These are phyloP conservation scores for Pascua sp. DNA, from an alignment of 1,284 basidiomycete genomes.

Conservation along the genomic window DNA sequence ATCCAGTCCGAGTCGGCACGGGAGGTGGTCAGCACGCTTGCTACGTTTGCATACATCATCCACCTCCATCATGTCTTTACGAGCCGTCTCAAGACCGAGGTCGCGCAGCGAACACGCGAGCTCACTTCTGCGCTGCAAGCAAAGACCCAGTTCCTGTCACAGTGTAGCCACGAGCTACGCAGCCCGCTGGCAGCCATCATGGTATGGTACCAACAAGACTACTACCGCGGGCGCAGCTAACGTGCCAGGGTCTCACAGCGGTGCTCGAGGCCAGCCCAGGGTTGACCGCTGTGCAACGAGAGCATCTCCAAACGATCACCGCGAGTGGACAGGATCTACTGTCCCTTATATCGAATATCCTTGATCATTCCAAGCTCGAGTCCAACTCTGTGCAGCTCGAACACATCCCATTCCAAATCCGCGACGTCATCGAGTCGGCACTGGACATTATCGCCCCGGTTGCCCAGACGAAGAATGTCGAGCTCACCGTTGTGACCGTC, in stretches of 20 bases:
- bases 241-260: slow-evolving; percentile 41
- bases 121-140: slow-evolving; percentile 32
- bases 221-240: background rate
- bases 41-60: slow-evolving; percentile 36
- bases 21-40: slow-evolving; percentile 28
- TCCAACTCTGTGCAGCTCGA: slow-evolving; percentile 50
- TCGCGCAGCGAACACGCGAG: slow-evolving; percentile 32
- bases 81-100: slow-evolving; percentile 28
- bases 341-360: slow-evolving; percentile 52
- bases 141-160: slow-evolving; percentile 38
- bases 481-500: slow-evolving; percentile 35
- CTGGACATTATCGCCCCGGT: slow-evolving; percentile 40
- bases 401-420: slow-evolving; percentile 47
- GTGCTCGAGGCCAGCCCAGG: slow-evolving; percentile 45
- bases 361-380: slow-evolving; percentile 52
- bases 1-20: slow-evolving; percentile 23
- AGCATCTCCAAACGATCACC: slow-evolving; percentile 51
- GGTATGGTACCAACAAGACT: slow-evolving; percentile 14
- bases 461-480: slow-evolving; percentile 41
- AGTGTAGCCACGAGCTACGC: slow-evolving; percentile 51
- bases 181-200: slow-evolving; percentile 47
- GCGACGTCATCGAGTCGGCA: slow-evolving; percentile 40
- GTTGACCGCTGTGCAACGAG: slow-evolving; percentile 46
- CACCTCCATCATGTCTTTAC: slow-evolving; percentile 32
- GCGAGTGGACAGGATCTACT: slow-evolving; percentile 51